Base-by-base conservation (phyloP, 2,329 filamentous ascomycete genomes). In the Fusarium graminum region DNA sequence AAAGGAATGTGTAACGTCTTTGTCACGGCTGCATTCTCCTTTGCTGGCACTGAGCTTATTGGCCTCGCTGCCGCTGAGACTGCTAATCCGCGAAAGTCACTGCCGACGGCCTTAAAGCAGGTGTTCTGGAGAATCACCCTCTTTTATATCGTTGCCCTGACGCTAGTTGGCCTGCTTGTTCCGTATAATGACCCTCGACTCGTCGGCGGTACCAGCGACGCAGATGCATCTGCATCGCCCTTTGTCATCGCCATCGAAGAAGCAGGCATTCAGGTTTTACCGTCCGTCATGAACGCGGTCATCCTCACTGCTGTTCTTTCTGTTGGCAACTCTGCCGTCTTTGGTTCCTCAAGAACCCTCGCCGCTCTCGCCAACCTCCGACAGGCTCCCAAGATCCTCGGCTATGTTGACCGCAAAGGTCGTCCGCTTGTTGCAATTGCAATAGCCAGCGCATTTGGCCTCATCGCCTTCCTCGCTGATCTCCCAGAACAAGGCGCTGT, bases 41-140 rank as follows among this genome's bases (percentile, higher is more conserved):
- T 93, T 71, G 87, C 89, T 3, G 91, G 91, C 12, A 93, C 90
- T 1, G 91, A 93, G 74, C 82, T 92, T 12, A 89, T 93, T 46
- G 91, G 91, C 52, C 85, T 94, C 14, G 90, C 91, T 5, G 91
- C 91, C 3, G 91, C 91, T 30, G 91, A 94, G 76, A 91, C 91
- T 2, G 87, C 85, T n/a, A 92, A 93, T 73, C 91, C 91, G 4
- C 85, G 90, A 58, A 92, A 95, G 75, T 92, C 90, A 2, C 83
- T 97, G 1, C 94, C 94, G 0, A 93, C 89, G 0, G 94, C 94
- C 13, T 88, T 96, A 72, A 97, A 96, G 80, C 93, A 97, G 76
- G 93, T 97, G 22, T 97, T 97, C 78, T 97, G 94, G 93, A 90
- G 94, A 73, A 97, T 97, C 74, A 88, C 89, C 5, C 84, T 96